These are phyloP conservation scores for Coemansia pectinata DNA, from an alignment of 192 early-diverging fungal species.

Conservation along the genomic window DNA sequence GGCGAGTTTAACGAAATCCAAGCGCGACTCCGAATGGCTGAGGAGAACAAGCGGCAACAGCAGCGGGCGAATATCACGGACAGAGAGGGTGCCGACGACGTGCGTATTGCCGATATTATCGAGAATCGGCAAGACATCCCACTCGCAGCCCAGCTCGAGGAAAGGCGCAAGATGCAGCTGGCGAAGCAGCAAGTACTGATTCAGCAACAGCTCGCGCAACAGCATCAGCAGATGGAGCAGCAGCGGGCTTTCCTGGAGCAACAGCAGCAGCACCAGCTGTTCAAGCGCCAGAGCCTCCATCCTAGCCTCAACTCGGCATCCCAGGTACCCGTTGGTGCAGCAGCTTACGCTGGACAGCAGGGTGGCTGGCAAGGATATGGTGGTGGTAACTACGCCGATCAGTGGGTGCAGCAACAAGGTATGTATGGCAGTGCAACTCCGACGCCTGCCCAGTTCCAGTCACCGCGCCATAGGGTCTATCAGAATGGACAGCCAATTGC, in stretches of 20 bases:
- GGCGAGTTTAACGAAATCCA: conserved; percentile 39
- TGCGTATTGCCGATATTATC: conserved; percentile 48
- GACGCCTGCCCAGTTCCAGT: not conserved
- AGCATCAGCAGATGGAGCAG: conserved; percentile 31
- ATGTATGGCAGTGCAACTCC: not conserved
- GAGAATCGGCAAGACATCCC: conserved; percentile 44
- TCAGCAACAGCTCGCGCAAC: conserved; percentile 46
- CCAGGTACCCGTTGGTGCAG: not conserved
- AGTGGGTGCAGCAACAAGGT: conserved; percentile 23
- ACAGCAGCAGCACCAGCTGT: conserved; percentile 41
- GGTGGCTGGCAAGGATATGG: conserved; percentile 15
- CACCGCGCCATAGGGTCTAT: not conserved
- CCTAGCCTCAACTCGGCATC: conserved; percentile 16
- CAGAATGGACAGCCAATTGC: not conserved
- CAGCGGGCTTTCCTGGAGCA: conserved; percentile 31
- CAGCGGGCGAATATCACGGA: conserved; percentile 30
- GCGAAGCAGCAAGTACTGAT: conserved; percentile 50
- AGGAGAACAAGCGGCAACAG: conserved; percentile 32
- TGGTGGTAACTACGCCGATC: conserved; percentile 16
- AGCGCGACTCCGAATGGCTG: conserved; percentile 30
- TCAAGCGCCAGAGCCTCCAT: conserved; percentile 47
- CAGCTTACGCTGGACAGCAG: not conserved
- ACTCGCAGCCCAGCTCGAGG: conserved; percentile 43
- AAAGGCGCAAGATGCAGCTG: conserved; percentile 36
- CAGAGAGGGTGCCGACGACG: conserved; percentile 37